These are phyloP conservation scores for Flaveria brownii DNA, from an alignment of 129 eudicot species.

Conservation along the genomic window DNA sequence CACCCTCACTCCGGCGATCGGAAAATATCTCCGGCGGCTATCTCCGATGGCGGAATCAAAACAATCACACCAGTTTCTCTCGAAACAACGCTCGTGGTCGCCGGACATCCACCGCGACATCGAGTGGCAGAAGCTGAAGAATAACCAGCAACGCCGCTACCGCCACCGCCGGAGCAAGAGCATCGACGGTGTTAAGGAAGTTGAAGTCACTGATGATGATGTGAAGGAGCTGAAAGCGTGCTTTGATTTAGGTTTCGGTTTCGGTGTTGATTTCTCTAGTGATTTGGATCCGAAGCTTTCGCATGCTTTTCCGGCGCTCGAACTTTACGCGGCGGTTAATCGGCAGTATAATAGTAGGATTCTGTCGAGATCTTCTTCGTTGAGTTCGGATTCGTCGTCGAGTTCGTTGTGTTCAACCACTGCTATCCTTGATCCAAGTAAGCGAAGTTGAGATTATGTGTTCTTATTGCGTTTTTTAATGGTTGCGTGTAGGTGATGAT, in stretches of 20 bases:
- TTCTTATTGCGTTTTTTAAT: neutral
- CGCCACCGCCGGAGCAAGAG: slow-evolving; percentile 37
- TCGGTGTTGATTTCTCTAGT: slow-evolving; percentile 38
- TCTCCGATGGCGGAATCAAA: slow-evolving; percentile 35
- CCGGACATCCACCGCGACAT: slow-evolving; percentile 57
- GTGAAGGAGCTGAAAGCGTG: slow-evolving; percentile 81
- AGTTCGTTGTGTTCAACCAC: slow-evolving; percentile 16
- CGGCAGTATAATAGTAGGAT: slow-evolving; percentile 31
- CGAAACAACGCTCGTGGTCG: slow-evolving; percentile 64
- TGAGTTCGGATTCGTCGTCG: slow-evolving; percentile 39
- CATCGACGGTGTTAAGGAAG: slow-evolving; percentile 19
- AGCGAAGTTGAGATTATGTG: neutral
- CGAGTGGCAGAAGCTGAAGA: slow-evolving; percentile 55
- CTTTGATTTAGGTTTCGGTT: slow-evolving; percentile 73
- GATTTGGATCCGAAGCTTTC: slow-evolving; percentile 61
- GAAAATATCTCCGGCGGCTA: slow-evolving; percentile 29
- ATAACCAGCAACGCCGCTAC: slow-evolving; percentile 34
- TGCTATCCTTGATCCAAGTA: slow-evolving; percentile 52
- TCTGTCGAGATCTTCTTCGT: slow-evolving; percentile 51
- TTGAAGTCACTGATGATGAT: slow-evolving; percentile 50
- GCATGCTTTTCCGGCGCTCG: slow-evolving; percentile 68
- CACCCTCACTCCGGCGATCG: neutral
- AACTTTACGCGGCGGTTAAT: slow-evolving; percentile 69
- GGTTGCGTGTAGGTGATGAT: slow-evolving; percentile 44
- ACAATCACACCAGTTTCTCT: slow-evolving; percentile 21